These are phyloP conservation scores for Oxytropis ochrocephala DNA, from an alignment of 306 rosid genomes.

Conservation along the genomic window DNA sequence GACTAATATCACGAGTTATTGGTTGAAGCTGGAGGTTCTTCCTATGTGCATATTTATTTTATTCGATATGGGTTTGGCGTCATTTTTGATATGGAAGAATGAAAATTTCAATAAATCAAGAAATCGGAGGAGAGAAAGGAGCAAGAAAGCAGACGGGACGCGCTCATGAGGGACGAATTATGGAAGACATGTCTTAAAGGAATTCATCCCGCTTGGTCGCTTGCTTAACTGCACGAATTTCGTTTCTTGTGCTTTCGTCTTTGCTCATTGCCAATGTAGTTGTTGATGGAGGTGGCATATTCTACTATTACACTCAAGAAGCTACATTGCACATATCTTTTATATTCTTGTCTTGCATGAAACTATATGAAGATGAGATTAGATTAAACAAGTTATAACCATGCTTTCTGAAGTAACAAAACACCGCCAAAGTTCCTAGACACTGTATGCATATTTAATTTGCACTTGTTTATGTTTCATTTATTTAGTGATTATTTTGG, in stretches of 20 bases:
- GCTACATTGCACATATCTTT: no score
- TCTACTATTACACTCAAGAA: no score
- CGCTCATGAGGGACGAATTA: constrained; percentile 65
- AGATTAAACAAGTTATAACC: no score
- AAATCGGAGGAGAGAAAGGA: constrained; percentile 37
- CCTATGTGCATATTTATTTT: constrained; percentile 47
- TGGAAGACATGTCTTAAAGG: constrained; percentile 66
- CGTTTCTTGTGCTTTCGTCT: constrained; percentile 59
- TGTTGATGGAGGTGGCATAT: no score
- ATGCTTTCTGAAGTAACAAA: not conserved
- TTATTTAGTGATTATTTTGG: not conserved
- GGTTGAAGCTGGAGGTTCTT: constrained; percentile 93
- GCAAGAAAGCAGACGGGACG: constrained; percentile 29
- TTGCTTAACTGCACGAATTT: constrained; percentile 52
- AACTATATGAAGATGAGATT: no score
- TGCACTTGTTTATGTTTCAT: not conserved
- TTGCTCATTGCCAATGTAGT: no score
- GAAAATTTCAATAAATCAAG: no score
- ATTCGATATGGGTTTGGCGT: no score
- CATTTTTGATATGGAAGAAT: no score
- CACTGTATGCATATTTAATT: not conserved
- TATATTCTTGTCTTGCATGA: no score
- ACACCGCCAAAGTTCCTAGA: not conserved
- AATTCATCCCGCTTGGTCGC: constrained; percentile 74
- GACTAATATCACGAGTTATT: constrained; percentile 56